Conservation (phyloP, 192 early-diverging fungal species). For the Kickxella alabastrina region DNA sequence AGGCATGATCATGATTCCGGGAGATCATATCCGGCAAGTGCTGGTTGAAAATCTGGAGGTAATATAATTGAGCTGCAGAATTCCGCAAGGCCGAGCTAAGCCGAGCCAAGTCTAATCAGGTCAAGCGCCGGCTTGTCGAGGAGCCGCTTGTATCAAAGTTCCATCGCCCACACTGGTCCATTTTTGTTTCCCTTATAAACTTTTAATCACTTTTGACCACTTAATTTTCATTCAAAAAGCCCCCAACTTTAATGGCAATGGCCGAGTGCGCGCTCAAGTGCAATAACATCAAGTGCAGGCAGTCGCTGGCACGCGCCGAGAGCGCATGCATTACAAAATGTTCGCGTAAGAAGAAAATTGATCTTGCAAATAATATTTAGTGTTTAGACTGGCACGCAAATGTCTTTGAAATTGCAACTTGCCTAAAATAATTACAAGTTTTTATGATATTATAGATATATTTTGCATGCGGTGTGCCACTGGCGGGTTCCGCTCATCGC, state of each 20-base stretch:
- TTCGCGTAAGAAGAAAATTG: constrained; percentile 51
- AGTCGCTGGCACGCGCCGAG: constrained; percentile 21
- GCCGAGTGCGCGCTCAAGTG: constrained; percentile 30
- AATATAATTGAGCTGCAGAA: too few relatives aligned
- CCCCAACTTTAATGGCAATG: too few relatives aligned
- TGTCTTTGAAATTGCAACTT: too few relatives aligned
- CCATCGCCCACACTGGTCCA: too few relatives aligned
- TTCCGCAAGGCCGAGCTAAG: too few relatives aligned
- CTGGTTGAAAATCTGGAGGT: constrained; percentile 45
- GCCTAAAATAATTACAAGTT: too few relatives aligned
- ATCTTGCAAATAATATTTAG: background rate
- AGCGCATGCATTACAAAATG: constrained; percentile 64
- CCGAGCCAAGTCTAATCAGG: too few relatives aligned
- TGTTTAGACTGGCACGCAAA: too few relatives aligned
- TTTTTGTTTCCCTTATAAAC: background rate
- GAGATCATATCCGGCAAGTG: constrained; percentile 29
- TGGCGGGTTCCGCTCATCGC: constrained; percentile 44
- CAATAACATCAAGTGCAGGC: constrained; percentile 49
- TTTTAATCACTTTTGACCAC: background rate
- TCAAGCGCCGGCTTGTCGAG: too few relatives aligned
- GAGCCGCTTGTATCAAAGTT: too few relatives aligned
- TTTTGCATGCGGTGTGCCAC: constrained; percentile 64
- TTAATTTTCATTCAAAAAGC: too few relatives aligned
- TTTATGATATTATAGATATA: constrained; percentile 48
- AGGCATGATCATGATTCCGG: constrained; percentile 52